Evolutionary conservation across 2,329 filamentous ascomycete genomes (phyloP).

Genomic region (Claviceps digitariae): DNA sequence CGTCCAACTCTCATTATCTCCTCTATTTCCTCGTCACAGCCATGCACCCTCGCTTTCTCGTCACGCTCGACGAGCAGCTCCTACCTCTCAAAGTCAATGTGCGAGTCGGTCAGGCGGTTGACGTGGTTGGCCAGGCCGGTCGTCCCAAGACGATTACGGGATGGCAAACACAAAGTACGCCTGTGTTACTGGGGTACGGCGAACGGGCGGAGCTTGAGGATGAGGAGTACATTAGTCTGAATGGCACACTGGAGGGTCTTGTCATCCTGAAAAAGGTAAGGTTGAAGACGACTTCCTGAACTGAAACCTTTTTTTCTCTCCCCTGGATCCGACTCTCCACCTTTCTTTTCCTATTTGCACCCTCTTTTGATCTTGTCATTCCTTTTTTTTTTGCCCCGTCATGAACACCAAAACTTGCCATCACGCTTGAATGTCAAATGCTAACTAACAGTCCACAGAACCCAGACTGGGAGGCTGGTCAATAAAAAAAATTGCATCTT

Average conservation of each 20-base stretch:
- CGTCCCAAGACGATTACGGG: constrained; percentile 98
- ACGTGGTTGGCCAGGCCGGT: constrained; percentile 93
- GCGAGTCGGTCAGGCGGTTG: constrained; percentile 91
- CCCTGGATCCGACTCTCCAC: too few species aligned
- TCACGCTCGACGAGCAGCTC: constrained; percentile 89
- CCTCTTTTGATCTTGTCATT: background rate
- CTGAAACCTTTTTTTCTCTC: too few species aligned
- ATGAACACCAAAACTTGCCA: background rate
- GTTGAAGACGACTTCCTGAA: constrained; percentile 11
- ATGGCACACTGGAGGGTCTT: constrained; percentile 81
- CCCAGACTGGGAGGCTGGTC: constrained; percentile 26
- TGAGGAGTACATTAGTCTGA: constrained; percentile 89
- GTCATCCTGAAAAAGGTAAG: constrained; percentile 94
- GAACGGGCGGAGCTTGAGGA: constrained; percentile 95
- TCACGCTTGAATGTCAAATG: background rate
- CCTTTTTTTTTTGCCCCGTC: too few species aligned
- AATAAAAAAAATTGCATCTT: constrained; percentile 18
- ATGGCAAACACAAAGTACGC: constrained; percentile 99
- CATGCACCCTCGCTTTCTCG: constrained; percentile 92
- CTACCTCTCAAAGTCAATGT: constrained; percentile 93
- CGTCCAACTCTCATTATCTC: constrained; percentile 65
- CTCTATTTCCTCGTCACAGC: constrained; percentile 95
- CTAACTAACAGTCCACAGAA: constrained; percentile 21
- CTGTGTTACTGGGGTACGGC: constrained; percentile 83
- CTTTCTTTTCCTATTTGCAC: background rate